Base-by-base conservation (phyloP, 345 rosid genomes). In the Brassica carinata region DNA sequence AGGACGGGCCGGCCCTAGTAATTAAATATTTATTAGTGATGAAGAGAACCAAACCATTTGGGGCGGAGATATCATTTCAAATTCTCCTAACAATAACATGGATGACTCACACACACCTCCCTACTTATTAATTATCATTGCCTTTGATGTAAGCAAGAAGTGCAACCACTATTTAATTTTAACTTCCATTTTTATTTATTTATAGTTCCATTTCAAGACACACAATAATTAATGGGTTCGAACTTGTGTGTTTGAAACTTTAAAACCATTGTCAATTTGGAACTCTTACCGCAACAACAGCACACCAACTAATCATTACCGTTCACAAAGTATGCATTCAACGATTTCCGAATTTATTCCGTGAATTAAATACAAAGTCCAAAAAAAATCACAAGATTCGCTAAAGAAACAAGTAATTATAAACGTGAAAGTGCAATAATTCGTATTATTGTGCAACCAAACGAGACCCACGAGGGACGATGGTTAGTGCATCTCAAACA, bases 391-490 rank as follows among this genome's bases (percentile, higher is more conserved):
- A 62, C 58, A 64, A 74, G 77, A 76, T 53, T 71, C 73, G 70
- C 9, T 69, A 30, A 71, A 61, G 15, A 36, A 85, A 51, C 14
- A 78, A 40, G 79, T 79, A 84, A 48, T 79, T 70, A 48, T 11
- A 73, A 66, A 80, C 43, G 81, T 66, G 81, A 74, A 82, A 82
- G n/a, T 70, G 82, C 81, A 63, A 65, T 69, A 43, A 79, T 71
- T 65, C 40, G 31, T 71, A 75, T 70, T 14, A n/a, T n/a, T 70
- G 55, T 55, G 76, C 36, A 75, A 64, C 80, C 80, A 51, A 85
- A 84, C 84, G 85, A 87, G 87, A 79, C 82, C 80, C 87, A 86
- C 79, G 88, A 85, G 85, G 82, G 79, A 65, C 1, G 75, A 45
- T 23, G 66, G 69, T 79, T 23, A 71, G 51, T 23, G 26, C 1